These are phyloP conservation scores for Antonospora locustae DNA, from an alignment of 371 early-diverging fungal genomes.

Conservation along the genomic window DNA sequence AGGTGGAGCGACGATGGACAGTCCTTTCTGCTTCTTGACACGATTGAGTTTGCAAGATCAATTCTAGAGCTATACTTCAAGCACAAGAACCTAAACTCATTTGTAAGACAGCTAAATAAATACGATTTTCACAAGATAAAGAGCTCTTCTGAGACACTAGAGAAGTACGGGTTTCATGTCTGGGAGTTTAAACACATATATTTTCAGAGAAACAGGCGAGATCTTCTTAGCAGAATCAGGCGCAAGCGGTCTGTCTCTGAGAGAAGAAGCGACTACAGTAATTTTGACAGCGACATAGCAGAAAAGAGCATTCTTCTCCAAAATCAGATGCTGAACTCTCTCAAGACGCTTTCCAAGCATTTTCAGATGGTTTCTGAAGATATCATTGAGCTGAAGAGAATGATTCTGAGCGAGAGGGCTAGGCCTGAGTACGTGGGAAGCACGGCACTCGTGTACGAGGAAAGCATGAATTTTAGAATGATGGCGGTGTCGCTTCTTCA, in stretches of 20 bases:
- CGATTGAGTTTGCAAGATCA: conserved; percentile 41
- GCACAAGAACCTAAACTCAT: conserved; percentile 52
- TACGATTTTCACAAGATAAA: conserved; percentile 55
- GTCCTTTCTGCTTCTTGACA: conserved; percentile 47
- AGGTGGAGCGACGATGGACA: conserved; percentile 39
- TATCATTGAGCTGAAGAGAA: conserved; percentile 47
- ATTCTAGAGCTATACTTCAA: conserved; percentile 48
- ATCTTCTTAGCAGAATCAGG: conserved; percentile 44
- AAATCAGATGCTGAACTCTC: conserved; percentile 32
- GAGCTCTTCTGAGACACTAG: conserved; percentile 26
- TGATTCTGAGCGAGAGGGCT: conserved; percentile 19
- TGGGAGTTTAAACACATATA: conserved; percentile 51
- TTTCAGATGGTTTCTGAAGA: conserved; percentile 48
- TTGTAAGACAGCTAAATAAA: conserved; percentile 55
- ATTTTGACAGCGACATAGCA: conserved; percentile 23
- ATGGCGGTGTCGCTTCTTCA: too few species aligned
- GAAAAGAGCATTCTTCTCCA: conserved; percentile 37
- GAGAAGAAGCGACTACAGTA: conserved; percentile 1
- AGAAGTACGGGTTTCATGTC: conserved; percentile 30
- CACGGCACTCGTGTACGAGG: too few species aligned
- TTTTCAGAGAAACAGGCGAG: conserved; percentile 41
- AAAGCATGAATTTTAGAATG: too few species aligned
- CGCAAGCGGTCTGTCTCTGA: conserved; percentile 47
- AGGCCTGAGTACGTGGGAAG: background rate
- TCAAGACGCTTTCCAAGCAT: conserved; percentile 46